Evolutionary conservation across 495 filamentous ascomycete species (phyloP).

Genomic region (Aspergillus affinis): DNA sequence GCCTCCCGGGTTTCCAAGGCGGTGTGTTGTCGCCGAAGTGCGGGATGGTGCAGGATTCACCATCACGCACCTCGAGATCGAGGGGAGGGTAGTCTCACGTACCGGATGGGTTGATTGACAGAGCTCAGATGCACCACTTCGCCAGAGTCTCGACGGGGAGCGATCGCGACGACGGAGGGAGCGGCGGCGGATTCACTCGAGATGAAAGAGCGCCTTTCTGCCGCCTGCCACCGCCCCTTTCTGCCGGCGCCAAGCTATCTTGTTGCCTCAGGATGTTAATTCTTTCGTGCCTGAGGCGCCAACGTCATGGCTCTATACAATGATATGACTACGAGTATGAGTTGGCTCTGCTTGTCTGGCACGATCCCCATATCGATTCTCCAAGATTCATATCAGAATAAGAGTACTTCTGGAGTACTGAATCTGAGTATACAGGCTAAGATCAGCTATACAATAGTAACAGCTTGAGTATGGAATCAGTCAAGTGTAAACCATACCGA

Average conservation of each 20-base stretch:
- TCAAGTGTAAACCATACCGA: too few relatives aligned
- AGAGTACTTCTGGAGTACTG: too few relatives aligned
- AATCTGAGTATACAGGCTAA: too few relatives aligned
- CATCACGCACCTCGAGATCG: not conserved
- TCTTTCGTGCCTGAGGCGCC: not conserved
- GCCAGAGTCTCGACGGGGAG: not conserved
- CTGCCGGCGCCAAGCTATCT: slow-evolving; percentile 3
- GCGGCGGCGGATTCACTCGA: too few relatives aligned
- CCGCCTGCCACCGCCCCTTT: slow-evolving; percentile 6
- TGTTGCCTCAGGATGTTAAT: not conserved
- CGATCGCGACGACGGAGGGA: not conserved
- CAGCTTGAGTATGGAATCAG: too few relatives aligned
- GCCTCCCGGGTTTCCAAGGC: slow-evolving; percentile 7
- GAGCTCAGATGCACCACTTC: too few relatives aligned
- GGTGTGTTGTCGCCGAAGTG: slow-evolving; percentile 6
- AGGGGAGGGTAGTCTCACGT: not conserved
- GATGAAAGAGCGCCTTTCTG: not conserved
- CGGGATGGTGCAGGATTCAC: not conserved
- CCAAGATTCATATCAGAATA: too few relatives aligned
- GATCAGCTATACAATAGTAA: too few relatives aligned
- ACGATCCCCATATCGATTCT: too few relatives aligned
- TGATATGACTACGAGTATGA: too few relatives aligned
- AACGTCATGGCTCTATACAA: not conserved
- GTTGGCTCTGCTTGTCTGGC: too few relatives aligned
- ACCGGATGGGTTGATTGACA: not conserved